phyloP scores from a whole-genome alignment of 192 early-diverging fungal species.

The Backusella mclennaniae region DNA sequence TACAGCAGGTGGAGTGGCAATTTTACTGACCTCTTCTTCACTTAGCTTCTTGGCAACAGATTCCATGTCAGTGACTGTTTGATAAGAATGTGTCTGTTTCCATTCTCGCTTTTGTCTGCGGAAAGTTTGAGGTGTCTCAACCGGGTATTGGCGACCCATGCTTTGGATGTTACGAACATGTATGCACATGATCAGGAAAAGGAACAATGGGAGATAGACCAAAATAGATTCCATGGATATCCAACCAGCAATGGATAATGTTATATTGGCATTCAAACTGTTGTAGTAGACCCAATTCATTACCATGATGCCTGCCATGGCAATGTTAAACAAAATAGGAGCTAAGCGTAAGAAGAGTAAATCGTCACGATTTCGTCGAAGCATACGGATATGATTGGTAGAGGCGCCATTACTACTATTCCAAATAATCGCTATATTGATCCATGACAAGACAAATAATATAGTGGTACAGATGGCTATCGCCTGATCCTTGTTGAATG shows the following conservation, averaged over 20 bases:
- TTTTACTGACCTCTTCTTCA: not conserved
- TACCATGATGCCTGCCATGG: not conserved
- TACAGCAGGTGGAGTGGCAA: not conserved
- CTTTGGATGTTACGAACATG: conserved; percentile 1
- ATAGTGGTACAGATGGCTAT: conserved; percentile 6
- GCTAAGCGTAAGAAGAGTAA: conserved; percentile 6
- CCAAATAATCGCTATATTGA: conserved; percentile 8
- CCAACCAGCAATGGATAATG: not conserved
- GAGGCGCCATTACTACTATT: not conserved
- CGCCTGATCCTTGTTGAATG: not conserved
- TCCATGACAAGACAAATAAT: not conserved
- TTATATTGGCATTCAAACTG: not conserved
- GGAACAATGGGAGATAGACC: not conserved
- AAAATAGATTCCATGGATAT: not conserved
- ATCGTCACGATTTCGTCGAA: conserved; percentile 14
- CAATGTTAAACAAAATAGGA: conserved; percentile 4
- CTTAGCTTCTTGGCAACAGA: not conserved
- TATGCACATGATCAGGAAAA: conserved; percentile 13
- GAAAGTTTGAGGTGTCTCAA: conserved; percentile 1
- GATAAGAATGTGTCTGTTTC: not conserved
- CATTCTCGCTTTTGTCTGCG: conserved; percentile 4
- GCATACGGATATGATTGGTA: conserved; percentile 10
- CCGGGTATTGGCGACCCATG: conserved; percentile 10
- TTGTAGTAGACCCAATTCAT: conserved; percentile 3
- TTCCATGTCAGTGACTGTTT: conserved; percentile 5